Evolutionary conservation across 2,329 filamentous ascomycete genomes (phyloP).

Genomic region (Fusarium irregulare): DNA sequence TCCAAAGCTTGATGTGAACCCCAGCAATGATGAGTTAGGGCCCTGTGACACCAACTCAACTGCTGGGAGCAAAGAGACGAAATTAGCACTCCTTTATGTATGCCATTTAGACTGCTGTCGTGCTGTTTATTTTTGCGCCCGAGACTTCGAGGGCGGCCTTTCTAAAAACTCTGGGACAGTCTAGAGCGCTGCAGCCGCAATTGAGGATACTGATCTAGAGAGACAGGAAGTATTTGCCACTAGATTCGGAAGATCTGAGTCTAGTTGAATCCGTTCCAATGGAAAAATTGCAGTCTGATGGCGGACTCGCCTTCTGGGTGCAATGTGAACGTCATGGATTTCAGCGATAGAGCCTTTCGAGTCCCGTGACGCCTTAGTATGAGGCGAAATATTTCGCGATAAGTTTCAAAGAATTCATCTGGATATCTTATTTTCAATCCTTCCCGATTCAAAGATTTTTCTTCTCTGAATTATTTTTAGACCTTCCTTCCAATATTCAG

Average conservation of each 20-base stretch:
- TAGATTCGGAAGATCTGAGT: not conserved
- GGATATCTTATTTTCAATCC: not conserved
- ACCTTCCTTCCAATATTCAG: not conserved
- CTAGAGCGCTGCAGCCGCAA: not conserved
- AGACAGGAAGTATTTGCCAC: slow-evolving; percentile 3
- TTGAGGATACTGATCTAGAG: not conserved
- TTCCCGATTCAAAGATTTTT: not conserved
- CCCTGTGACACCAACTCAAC: not conserved
- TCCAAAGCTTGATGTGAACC: not conserved
- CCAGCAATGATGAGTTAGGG: not conserved
- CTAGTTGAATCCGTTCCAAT: not conserved
- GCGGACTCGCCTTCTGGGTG: not conserved
- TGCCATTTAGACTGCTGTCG: not conserved
- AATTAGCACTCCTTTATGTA: too few species aligned
- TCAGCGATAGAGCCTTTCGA: not conserved
- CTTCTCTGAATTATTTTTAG: not conserved
- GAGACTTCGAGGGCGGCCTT: not conserved
- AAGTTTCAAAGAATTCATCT: not conserved
- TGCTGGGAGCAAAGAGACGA: not conserved
- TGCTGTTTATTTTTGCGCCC: not conserved
- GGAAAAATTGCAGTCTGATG: slow-evolving; percentile 1
- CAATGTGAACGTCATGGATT: slow-evolving; percentile 32
- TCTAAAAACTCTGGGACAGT: not conserved
- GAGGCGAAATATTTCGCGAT: slow-evolving; percentile 4
- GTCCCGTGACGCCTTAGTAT: slow-evolving; percentile 5